Conservation (phyloP, 306 rosid species). For the Inga oerstediana region DNA sequence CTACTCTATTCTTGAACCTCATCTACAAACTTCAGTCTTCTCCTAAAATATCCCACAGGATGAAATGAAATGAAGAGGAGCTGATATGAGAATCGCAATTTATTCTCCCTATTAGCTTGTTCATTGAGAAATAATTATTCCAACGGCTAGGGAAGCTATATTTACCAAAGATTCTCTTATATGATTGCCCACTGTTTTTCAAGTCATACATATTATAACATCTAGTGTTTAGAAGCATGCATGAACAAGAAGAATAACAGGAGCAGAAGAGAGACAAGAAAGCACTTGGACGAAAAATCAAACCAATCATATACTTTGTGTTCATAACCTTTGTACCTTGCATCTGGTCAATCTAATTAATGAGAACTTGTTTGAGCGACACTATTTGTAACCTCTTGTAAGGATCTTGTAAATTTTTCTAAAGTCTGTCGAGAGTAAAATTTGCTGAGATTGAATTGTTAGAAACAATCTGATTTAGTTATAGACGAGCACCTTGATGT, state of each 20-base stretch:
- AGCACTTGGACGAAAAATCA: not conserved
- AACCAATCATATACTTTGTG: not conserved
- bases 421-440: not conserved
- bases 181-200: not conserved
- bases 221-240: not conserved
- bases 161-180: not conserved
- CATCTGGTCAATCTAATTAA: not conserved
- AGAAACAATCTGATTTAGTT: not conserved
- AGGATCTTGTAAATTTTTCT: not conserved
- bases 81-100: not conserved
- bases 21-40: not conserved
- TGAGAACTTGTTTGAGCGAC: not conserved
- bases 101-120: not conserved
- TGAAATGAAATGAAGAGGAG: not conserved
- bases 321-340: not conserved
- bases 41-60: not conserved
- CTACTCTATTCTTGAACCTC: not conserved
- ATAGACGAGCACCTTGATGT: not conserved
- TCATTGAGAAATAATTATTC: not conserved
- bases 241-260: not conserved
- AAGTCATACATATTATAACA: not conserved
- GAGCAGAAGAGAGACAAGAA: not conserved
- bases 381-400: not conserved
- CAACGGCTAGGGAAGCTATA: not conserved
- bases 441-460: not conserved